Evolutionary conservation across 2,329 filamentous ascomycete species (phyloP).

Genomic region (Calonectria ilicicola): DNA sequence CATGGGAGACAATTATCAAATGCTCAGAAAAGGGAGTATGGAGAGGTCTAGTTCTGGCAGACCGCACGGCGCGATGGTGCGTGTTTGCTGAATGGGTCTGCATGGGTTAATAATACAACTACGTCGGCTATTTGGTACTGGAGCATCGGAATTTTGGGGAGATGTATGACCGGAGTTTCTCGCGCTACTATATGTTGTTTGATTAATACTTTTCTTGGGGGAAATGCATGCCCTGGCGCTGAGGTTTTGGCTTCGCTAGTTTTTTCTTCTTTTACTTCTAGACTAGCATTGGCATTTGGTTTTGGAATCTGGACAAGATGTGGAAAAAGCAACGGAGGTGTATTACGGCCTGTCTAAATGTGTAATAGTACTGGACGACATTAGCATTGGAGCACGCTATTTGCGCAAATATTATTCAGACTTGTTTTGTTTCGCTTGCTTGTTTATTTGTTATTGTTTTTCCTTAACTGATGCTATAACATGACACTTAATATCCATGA

Average conservation of each 20-base stretch:
- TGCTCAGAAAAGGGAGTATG: conserved; percentile 85
- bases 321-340: conserved; percentile 16
- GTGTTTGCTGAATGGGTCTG: conserved; percentile 92
- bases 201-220: conserved; percentile 38
- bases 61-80: conserved; percentile 87
- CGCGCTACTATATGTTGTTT: conserved; percentile 32
- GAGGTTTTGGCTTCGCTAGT: conserved; percentile 26
- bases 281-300: conserved; percentile 23
- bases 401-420: background rate
- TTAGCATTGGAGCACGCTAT: conserved; percentile 10
- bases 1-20: conserved; percentile 93
- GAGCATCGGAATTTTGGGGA: conserved; percentile 14
- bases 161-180: conserved; percentile 33
- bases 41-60: conserved; percentile 84
- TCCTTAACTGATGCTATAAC: background rate
- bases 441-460: background rate
- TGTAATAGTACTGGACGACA: conserved; percentile 19
- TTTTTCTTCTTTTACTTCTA: conserved; percentile 16
- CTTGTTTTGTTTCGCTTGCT: background rate
- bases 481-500: background rate
- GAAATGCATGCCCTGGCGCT: conserved; percentile 42
- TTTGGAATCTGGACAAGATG: conserved; percentile 23
- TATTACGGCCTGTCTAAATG: conserved; percentile 20
- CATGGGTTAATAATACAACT: conserved; percentile 46
- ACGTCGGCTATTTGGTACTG: background rate